phyloP scores from a whole-genome alignment of 148 eudicot species.

The Cornus suecica region DNA sequence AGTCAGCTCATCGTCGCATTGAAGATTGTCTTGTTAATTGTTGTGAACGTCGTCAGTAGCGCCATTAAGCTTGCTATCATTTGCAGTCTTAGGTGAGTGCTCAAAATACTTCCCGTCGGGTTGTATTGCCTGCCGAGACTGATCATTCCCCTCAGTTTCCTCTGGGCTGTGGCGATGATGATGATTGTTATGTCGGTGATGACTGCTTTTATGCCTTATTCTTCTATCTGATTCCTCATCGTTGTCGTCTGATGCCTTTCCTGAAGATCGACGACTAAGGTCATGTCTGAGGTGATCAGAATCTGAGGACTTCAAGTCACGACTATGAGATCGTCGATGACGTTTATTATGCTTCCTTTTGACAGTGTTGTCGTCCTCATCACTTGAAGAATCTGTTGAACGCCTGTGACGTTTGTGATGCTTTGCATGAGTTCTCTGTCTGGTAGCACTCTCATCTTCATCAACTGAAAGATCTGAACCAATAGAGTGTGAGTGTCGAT shows the following conservation, averaged over 20 bases:
- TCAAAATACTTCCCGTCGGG: slow-evolving; percentile 13
- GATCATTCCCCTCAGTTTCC: slow-evolving; percentile 6
- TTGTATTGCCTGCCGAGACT: neutral
- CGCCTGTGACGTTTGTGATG: slow-evolving; percentile 39
- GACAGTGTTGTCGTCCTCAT: slow-evolving; percentile 28
- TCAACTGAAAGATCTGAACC: slow-evolving; percentile 43
- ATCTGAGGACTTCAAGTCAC: slow-evolving; percentile 41
- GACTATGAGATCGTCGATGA: slow-evolving; percentile 32
- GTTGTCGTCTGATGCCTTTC: slow-evolving; percentile 42
- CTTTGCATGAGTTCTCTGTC: slow-evolving; percentile 31
- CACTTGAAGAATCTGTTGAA: slow-evolving; percentile 40
- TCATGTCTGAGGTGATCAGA: slow-evolving; percentile 26
- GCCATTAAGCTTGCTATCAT: neutral
- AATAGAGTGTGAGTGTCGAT: slow-evolving; percentile 24
- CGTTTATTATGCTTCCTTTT: slow-evolving; percentile 39
- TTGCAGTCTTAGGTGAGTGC: neutral
- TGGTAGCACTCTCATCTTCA: slow-evolving; percentile 18
- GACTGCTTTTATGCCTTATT: slow-evolving; percentile 24
- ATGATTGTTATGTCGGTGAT: slow-evolving; percentile 24
- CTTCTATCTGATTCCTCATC: slow-evolving; percentile 27
- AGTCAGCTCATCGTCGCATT: neutral
- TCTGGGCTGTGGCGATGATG: slow-evolving; percentile 15
- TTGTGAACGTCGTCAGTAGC: neutral
- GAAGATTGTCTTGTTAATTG: neutral
- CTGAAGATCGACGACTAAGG: slow-evolving; percentile 27